Base-by-base conservation (phyloP, 441 rosid species). In the Erysimum pusillum region DNA sequence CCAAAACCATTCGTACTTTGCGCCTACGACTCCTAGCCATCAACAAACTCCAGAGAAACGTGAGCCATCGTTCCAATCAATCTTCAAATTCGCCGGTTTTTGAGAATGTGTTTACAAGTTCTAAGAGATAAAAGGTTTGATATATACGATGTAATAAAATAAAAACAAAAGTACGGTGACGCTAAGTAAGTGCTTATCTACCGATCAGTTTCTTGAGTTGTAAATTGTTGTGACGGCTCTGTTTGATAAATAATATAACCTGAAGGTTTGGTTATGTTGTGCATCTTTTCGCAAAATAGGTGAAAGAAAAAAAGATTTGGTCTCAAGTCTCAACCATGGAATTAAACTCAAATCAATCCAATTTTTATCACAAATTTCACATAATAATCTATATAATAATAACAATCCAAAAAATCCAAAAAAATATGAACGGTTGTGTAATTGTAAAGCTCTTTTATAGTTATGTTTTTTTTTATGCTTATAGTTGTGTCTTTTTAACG, bases 1-100 rank as follows among this genome's bases (percentile, higher is more conserved):
- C 76, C 90, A 86, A 39, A 76, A 77, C 58, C 84, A 82, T 63
- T 81, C 87, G 0, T 56, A 82, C 71, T 89, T 85, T 52, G 82
- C 82, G 11, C 76, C 86, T 2, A 35, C 59, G 58, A 44, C 1
- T n/a, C 68, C 3, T 48, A 58, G 57, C 42, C 77, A 32, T 6
- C 75, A 76, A 0, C 75, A 76, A 0, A 68, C 8, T 52, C 69
- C 52, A 17, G 71, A 76, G 28, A 35, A 18, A 71, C 41, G 6
- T 13, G 45, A 67, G 67, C 76, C 67, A 18, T 60, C 60, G 2
- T 74, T 57, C 18, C 79, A 79, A 7, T 79, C 79, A 20, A 63
- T 74, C 76, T 69, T 63, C 12, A 15, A 63, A 36, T 3, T 63
- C 0, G 79, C 79, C 5, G 79, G 82, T 13, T 79, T 69, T 25